Percentiles rank a stretch among this genome's conserved stretches.
phyloP scores from a whole-genome alignment of 2,329 filamentous ascomycete genomes.

The Ophiocordyceps sinensis region DNA sequence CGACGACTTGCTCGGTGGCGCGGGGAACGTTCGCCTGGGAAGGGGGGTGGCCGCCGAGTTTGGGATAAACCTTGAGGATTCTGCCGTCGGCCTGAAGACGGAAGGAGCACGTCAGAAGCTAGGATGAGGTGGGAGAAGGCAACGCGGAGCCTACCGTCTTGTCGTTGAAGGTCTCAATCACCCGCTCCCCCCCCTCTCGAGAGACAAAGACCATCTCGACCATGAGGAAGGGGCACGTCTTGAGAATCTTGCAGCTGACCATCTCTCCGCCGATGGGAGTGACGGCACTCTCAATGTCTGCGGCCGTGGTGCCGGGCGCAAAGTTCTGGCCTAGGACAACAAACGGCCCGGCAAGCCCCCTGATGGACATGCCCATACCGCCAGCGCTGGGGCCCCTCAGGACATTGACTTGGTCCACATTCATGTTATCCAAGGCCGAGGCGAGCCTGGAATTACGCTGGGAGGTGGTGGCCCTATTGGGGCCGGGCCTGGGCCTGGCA shows the following conservation, averaged over 20 bases:
- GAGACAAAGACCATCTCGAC: constrained; percentile 64
- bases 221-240: constrained; percentile 56
- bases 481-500: constrained; percentile 15
- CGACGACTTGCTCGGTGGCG: constrained; percentile 22
- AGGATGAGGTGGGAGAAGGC: background rate
- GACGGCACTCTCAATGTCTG: constrained; percentile 73
- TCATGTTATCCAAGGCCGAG: constrained; percentile 27
- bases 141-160: constrained; percentile 45
- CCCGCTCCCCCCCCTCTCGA: constrained; percentile 56
- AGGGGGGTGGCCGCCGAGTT: constrained; percentile 30
- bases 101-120: background rate
- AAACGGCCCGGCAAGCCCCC: constrained; percentile 58
- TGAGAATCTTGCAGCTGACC: constrained; percentile 51
- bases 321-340: constrained; percentile 69
- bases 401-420: constrained; percentile 24
- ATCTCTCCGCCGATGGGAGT: constrained; percentile 58
- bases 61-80: constrained; percentile 58
- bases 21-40: constrained; percentile 14
- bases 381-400: constrained; percentile 6
- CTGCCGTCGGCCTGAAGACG: constrained; percentile 53
- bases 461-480: constrained; percentile 11
- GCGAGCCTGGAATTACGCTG: constrained; percentile 24
- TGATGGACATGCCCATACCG: constrained; percentile 47
- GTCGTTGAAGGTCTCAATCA: constrained; percentile 64
- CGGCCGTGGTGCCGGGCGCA: constrained; percentile 64